phyloP scores from a whole-genome alignment of 139 green algal species.

The Desmodesmus armatus region DNA sequence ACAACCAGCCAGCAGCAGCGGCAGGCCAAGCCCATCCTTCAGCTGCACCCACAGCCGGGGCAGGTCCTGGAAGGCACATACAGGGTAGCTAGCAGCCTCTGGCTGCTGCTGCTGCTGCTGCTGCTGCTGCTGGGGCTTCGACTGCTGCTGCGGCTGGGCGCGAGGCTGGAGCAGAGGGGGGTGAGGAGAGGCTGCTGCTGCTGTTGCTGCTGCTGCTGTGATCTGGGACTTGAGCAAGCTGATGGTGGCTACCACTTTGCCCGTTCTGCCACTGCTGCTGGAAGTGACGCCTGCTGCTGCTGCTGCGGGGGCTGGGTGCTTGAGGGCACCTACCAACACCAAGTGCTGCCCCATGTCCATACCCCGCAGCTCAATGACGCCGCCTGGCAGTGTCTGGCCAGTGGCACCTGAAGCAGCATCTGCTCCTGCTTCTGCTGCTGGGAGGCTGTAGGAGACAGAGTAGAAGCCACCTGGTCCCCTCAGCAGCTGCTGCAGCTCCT shows the following conservation, averaged over 20 bases:
- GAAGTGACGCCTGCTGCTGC: neutral
- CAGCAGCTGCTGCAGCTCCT: neutral
- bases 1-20: constrained; percentile 53
- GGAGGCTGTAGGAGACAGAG: constrained; percentile 2
- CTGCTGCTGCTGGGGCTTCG: neutral
- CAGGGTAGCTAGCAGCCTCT: neutral
- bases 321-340: neutral
- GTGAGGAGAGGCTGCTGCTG: neutral
- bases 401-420: neutral
- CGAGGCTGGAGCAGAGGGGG: neutral
- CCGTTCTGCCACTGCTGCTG: neutral
- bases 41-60: neutral
- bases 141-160: neutral
- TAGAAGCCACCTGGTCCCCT: neutral
- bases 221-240: constrained; percentile 20
- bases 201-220: neutral
- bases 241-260: neutral
- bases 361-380: neutral
- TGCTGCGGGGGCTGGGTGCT: neutral
- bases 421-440: neutral
- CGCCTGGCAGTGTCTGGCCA: too few relatives aligned
- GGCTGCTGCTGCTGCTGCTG: neutral
- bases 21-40: constrained; percentile 39
- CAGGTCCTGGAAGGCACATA: neutral
- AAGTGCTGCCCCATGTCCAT: constrained; percentile 12